Evolutionary conservation across 176 grass and related monocot species (phyloP), one percentile per base, ranked within the genome.

Genomic region (Tillandsia leiboldiana): DNA sequence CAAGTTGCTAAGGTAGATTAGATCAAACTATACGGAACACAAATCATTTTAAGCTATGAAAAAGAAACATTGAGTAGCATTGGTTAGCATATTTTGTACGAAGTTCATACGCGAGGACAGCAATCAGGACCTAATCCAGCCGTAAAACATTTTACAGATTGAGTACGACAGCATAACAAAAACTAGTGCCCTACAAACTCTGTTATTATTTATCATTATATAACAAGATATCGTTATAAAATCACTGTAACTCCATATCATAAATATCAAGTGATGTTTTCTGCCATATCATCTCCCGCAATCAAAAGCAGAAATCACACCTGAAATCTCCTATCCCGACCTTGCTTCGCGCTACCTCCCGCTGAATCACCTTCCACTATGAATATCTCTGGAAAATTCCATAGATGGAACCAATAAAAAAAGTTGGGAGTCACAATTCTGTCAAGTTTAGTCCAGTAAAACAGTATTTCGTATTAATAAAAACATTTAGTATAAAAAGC

Each of bases 341-440:
- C 94, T 84, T 99, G 94, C 58, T 99, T 99, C 70, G 94, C 86
- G 77, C 94, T 99, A 67, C 94, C 94, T 13, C 94, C 94, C 33
- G 94, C 94, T 26, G 94, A 99, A 83, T 93, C 94, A 70, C 94
- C 94, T 87, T 99, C 94, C 73, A 99, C 94, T 64, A 93, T 93
- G 72, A 99, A 99, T 80, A 99, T 99, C 72, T 99, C 94, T 99
- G 82, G 23, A 85, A 83, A 79, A 75, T 70, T 84, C 71, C 3
- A 49, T 18, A 74, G 69, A 23, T 33, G 24, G 23, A 24, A 70
- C 63, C 24, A 81, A 64, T 10, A 86, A 77, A 67, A 62, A 80
- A 72, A 71, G 18, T 23, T 15, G 48, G 57, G 33, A 23, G 20
- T 20, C 56, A 59, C 17, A 59, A 11, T 15, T 15, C 52, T 3